Conservation (phyloP, 2,329 filamentous ascomycete genomes). For the Arthrobotrys conoides region DNA sequence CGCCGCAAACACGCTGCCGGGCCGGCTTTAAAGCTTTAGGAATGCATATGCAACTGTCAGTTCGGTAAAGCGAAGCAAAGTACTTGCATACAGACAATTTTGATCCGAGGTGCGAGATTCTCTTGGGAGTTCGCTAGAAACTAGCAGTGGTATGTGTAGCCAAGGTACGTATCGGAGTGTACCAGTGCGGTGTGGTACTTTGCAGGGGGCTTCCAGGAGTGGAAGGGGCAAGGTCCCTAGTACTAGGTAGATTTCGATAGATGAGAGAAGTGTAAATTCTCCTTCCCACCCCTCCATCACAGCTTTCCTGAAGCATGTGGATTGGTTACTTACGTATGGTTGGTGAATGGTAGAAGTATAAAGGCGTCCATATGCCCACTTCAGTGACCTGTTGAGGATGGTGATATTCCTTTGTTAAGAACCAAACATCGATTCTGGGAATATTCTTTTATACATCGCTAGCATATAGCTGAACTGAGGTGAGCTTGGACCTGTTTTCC, state of each 20-base stretch:
- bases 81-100: slow-evolving; percentile 16
- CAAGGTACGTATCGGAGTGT: slow-evolving; percentile 13
- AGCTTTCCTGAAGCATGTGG: slow-evolving; percentile 30
- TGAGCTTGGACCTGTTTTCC: slow-evolving; percentile 16
- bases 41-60: slow-evolving; percentile 27
- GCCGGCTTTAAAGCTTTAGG: no score
- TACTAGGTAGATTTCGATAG: slow-evolving; percentile 25
- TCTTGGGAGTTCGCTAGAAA: slow-evolving; percentile 7
- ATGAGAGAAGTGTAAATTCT: slow-evolving; percentile 35
- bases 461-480: not conserved
- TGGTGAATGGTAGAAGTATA: slow-evolving; percentile 24
- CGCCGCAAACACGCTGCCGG: slow-evolving; percentile 34
- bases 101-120: slow-evolving; percentile 47
- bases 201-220: slow-evolving; percentile 28
- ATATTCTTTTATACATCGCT: no score
- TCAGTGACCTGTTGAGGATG: not conserved
- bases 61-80: slow-evolving; percentile 4
- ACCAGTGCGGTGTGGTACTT: slow-evolving; percentile 28
- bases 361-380: slow-evolving; percentile 19
- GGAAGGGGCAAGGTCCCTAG: slow-evolving; percentile 29
- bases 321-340: slow-evolving; percentile 13
- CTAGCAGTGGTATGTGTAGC: slow-evolving; percentile 22
- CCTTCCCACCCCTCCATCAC: slow-evolving; percentile 54
- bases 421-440: not conserved
- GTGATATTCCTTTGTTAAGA: slow-evolving; percentile 1